A percentile compares a stretch with the other conserved stretches of the same genome.
phyloP scores from a whole-genome alignment of 2,329 filamentous ascomycete genomes.

The Phyllosticta citribraziliensis region DNA sequence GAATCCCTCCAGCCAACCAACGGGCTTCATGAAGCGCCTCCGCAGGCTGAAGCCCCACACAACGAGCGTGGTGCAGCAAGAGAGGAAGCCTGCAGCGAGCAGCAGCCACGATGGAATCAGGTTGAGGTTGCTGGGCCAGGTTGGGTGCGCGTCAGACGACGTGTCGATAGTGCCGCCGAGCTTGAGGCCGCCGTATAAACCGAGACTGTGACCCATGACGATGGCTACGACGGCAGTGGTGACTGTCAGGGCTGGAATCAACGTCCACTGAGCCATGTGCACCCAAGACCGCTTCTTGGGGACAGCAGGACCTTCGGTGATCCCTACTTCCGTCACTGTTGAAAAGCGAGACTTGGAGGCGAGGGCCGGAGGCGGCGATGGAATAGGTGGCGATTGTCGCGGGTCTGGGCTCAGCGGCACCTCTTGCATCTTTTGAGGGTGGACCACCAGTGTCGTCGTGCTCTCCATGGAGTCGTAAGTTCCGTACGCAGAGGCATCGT shows the following conservation, averaged over 20 bases:
- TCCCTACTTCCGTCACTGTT: background rate
- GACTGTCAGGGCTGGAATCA: background rate
- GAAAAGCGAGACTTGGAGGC: conserved; percentile 4
- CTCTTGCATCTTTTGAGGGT: background rate
- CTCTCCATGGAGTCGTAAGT: background rate
- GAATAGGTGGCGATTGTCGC: background rate
- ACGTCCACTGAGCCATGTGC: background rate
- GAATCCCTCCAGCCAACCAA: conserved; percentile 7
- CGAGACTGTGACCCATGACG: conserved; percentile 3
- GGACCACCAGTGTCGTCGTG: background rate
- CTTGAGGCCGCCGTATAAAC: conserved; percentile 5
- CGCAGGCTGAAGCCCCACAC: conserved; percentile 3
- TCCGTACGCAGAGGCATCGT: background rate
- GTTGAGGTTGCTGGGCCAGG: conserved; percentile 3
- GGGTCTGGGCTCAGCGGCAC: background rate
- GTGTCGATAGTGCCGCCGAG: conserved; percentile 2
- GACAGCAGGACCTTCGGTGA: background rate
- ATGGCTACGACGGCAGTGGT: conserved; percentile 1
- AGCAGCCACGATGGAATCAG: conserved; percentile 6
- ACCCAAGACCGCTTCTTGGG: background rate
- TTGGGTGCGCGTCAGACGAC: background rate
- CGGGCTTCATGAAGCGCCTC: conserved; percentile 13
- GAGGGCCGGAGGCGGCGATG: background rate
- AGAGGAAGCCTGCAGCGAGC: background rate
- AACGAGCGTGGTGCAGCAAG: conserved; percentile 1